Evolutionary conservation across 495 filamentous ascomycete species (phyloP).

Genomic region (Pseudoneurospora amorphoporcata): DNA sequence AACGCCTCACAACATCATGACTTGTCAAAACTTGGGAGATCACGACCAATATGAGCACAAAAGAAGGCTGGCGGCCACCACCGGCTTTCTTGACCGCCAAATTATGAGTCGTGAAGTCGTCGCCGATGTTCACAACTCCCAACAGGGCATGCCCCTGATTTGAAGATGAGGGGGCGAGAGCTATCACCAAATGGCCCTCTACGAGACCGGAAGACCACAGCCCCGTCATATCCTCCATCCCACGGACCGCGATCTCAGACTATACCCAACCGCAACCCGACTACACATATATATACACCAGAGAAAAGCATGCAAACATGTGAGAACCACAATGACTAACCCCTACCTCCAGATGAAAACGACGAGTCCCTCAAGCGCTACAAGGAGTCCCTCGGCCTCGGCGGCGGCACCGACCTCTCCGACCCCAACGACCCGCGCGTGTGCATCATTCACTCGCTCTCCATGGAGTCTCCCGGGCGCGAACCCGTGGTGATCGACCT

Average conservation of each 20-base stretch:
- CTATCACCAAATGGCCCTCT: neutral
- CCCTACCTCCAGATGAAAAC: slow-evolving; percentile 39
- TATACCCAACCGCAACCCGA: neutral
- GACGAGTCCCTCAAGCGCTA: slow-evolving; percentile 94
- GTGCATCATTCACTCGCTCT: slow-evolving; percentile 83
- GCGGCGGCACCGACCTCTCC: slow-evolving; percentile 46
- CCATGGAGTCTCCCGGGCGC: slow-evolving; percentile 70
- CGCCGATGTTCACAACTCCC: neutral
- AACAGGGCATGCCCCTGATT: neutral
- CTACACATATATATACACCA: neutral
- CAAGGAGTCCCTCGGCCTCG: slow-evolving; percentile 90
- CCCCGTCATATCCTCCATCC: neutral
- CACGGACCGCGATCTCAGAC: neutral
- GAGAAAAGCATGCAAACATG: neutral
- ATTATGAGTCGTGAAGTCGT: neutral
- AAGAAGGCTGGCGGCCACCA: neutral
- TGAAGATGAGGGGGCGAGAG: neutral
- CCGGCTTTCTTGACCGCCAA: neutral
- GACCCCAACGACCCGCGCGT: slow-evolving; percentile 70
- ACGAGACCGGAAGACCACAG: neutral
- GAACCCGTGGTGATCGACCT: slow-evolving; percentile 80
- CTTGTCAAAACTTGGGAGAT: neutral
- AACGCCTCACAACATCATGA: neutral
- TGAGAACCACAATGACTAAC: slow-evolving; percentile 7
- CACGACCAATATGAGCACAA: neutral